These are phyloP conservation scores for Coemansia sp. DNA, from an alignment of 192 early-diverging fungal species.

Conservation along the genomic window DNA sequence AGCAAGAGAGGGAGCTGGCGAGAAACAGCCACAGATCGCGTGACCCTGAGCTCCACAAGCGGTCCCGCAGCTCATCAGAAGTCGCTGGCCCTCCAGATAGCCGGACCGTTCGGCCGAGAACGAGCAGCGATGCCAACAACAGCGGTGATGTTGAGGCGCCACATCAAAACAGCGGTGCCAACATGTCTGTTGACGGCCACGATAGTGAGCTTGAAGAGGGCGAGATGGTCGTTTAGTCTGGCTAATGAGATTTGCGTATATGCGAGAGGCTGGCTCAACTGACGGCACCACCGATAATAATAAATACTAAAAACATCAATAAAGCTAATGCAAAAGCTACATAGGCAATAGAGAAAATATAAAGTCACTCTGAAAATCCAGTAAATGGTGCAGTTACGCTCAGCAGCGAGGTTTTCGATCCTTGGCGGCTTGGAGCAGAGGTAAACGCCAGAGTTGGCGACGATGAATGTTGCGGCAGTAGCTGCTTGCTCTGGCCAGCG, in stretches of 20 bases:
- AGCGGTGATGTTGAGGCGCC: not conserved
- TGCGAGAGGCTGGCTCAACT: not conserved
- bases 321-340: not conserved
- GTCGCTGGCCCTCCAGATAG: not conserved
- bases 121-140: not conserved
- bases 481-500: not conserved
- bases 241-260: not conserved
- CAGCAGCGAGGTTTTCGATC: slow-evolving; percentile 27
- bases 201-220: slow-evolving; percentile 50
- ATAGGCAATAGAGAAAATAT: not conserved
- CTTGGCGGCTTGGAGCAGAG: slow-evolving; percentile 17
- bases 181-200: not conserved
- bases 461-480: not conserved
- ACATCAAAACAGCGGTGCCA: not conserved
- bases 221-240: slow-evolving; percentile 32
- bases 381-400: slow-evolving; percentile 14
- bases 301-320: not conserved
- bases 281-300: not conserved
- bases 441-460: slow-evolving; percentile 19
- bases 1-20: slow-evolving; percentile 54
- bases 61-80: slow-evolving; percentile 29
- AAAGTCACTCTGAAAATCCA: slow-evolving; percentile 12
- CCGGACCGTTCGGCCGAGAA: not conserved
- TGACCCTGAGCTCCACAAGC: slow-evolving; percentile 22
- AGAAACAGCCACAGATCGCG: slow-evolving; percentile 8